Evolutionary conservation across 768 basidiomycete genomes (phyloP).

Genomic region (Clathrus columnatus): DNA sequence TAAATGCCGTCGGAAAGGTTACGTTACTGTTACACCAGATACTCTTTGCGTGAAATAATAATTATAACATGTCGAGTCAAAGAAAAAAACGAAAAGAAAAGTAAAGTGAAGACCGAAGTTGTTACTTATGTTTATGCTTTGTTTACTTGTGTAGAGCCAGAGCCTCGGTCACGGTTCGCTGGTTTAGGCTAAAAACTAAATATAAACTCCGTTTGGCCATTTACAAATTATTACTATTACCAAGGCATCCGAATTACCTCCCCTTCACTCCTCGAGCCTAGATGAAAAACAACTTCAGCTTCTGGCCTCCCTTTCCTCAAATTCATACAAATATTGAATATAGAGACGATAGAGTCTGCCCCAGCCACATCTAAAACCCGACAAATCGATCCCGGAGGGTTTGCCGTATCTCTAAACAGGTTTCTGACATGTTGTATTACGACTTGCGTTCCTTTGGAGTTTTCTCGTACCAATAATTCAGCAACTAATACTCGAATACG

Average conservation of each 20-base stretch:
- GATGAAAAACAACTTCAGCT: constrained; percentile 27
- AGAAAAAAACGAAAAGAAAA: background rate
- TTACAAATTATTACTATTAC: too few species aligned
- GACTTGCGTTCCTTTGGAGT: background rate
- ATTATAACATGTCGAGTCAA: background rate
- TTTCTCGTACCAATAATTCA: constrained; percentile 16
- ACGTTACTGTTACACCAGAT: too few species aligned
- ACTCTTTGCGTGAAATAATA: background rate
- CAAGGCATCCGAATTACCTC: background rate
- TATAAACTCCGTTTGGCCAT: too few species aligned
- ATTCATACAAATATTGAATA: constrained; percentile 30
- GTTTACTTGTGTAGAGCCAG: too few species aligned
- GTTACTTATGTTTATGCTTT: background rate
- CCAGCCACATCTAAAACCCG: constrained; percentile 18
- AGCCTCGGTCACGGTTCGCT: too few species aligned
- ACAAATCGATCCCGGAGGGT: constrained; percentile 26
- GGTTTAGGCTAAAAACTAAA: background rate
- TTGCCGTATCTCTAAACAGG: constrained; percentile 23
- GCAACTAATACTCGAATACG: constrained; percentile 20
- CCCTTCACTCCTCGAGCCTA: constrained; percentile 1
- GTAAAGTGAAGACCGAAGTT: background rate
- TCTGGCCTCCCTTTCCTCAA: constrained; percentile 20
- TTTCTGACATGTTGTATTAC: constrained; percentile 17
- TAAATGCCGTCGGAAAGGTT: too few species aligned
- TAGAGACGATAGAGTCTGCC: constrained; percentile 20